phyloP scores from a whole-genome alignment of 164 flowering plant genomes.

The Annona cherimola region DNA sequence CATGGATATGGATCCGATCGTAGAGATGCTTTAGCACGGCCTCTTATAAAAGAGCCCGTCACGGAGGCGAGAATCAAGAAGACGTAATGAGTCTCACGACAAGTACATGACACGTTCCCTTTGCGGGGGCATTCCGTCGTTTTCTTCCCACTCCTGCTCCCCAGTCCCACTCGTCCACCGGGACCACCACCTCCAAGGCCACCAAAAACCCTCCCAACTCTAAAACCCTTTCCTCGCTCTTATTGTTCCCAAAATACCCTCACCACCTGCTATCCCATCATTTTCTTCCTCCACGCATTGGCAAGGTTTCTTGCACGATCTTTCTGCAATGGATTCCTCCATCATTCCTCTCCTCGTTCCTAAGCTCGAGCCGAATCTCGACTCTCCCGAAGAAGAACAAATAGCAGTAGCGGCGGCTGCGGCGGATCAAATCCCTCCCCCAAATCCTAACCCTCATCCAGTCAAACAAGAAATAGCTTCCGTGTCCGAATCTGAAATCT shows the following conservation, averaged over 20 bases:
- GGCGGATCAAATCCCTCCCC: slow-evolving; percentile 2
- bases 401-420: slow-evolving; percentile 2
- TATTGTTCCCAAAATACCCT: not conserved
- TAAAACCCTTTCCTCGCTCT: not conserved
- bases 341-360: not conserved
- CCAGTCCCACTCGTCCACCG: not conserved
- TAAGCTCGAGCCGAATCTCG: too few relatives aligned
- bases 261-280: too few relatives aligned
- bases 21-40: too few relatives aligned
- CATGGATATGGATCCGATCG: too few relatives aligned
- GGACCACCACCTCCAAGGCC: not conserved
- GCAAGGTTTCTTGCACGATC: too few relatives aligned
- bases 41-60: too few relatives aligned
- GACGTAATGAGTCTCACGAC: too few relatives aligned
- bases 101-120: too few relatives aligned
- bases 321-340: not conserved
- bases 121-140: too few relatives aligned
- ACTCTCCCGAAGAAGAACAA: slow-evolving; percentile 10
- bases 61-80: too few relatives aligned
- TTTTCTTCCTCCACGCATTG: too few relatives aligned
- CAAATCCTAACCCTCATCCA: slow-evolving; percentile 14
- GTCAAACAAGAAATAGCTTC: slow-evolving; percentile 11
- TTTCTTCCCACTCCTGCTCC: not conserved
- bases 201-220: not conserved
- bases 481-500: slow-evolving; percentile 26